Conservation (phyloP, 306 rosid genomes). For the Glycine soja region DNA sequence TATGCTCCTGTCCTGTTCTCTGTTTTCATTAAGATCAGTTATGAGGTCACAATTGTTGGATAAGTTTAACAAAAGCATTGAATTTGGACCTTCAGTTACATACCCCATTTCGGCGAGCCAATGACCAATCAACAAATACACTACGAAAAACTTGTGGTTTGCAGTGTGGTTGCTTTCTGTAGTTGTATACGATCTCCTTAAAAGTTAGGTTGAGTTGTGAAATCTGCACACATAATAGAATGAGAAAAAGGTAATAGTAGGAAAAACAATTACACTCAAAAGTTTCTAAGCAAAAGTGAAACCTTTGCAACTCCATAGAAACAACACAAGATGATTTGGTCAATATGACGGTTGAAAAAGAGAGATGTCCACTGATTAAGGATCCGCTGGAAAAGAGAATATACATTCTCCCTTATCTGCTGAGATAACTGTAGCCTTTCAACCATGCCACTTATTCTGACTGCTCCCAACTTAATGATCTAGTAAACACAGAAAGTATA, state of each 20-base stretch:
- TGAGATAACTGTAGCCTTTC: slow-evolving; percentile 93
- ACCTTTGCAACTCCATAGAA: slow-evolving; percentile 98
- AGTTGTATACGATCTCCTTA: slow-evolving; percentile 85
- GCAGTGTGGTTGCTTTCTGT: slow-evolving; percentile 95
- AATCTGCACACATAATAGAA: slow-evolving; percentile 69
- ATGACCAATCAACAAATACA: slow-evolving; percentile 87
- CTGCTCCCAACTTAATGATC: slow-evolving; percentile 95
- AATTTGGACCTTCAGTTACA: slow-evolving; percentile 26
- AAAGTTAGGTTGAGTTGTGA: slow-evolving; percentile 88
- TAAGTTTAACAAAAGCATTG: slow-evolving; percentile 6
- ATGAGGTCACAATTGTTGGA: slow-evolving; percentile 29
- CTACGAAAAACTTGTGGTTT: slow-evolving; percentile 89
- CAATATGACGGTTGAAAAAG: slow-evolving; percentile 92
- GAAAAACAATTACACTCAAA: slow-evolving; percentile 17
- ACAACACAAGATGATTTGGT: slow-evolving; percentile 94
- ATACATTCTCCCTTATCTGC: slow-evolving; percentile 88
- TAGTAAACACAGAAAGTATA: slow-evolving; percentile 42
- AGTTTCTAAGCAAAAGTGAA: slow-evolving; percentile 40
- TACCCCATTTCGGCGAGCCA: slow-evolving; percentile 72
- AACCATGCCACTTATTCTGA: slow-evolving; percentile 95
- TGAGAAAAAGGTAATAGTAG: slow-evolving; percentile 37
- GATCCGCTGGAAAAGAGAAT: slow-evolving; percentile 89
- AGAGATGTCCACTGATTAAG: slow-evolving; percentile 80
- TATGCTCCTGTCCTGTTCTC: slow-evolving; percentile 84
- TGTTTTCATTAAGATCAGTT: slow-evolving; percentile 59